Conservation (phyloP, 1,139 yeast species). For the Insectozyma bohioensis region DNA sequence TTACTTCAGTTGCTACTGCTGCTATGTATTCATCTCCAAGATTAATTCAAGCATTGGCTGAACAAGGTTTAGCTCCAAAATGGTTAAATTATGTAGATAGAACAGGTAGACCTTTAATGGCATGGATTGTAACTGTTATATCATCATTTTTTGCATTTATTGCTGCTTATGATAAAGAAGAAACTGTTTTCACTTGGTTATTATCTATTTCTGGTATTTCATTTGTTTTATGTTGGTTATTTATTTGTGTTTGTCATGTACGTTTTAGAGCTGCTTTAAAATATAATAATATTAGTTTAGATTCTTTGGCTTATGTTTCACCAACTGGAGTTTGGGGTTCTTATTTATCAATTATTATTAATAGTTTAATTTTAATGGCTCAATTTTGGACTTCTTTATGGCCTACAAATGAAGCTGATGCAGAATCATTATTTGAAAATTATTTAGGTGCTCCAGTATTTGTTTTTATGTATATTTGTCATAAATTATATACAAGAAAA, state of each 20-base stretch:
- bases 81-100: conserved; percentile 32
- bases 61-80: conserved; percentile 32
- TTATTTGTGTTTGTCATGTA: conserved; percentile 32
- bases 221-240: conserved; percentile 27
- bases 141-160: conserved; percentile 23
- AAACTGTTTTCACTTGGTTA: conserved; percentile 25
- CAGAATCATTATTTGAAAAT: conserved; percentile 31
- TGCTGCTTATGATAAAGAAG: conserved; percentile 23
- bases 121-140: conserved; percentile 19
- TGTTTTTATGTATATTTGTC: conserved; percentile 29
- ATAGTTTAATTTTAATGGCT: conserved; percentile 23
- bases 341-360: conserved; percentile 21
- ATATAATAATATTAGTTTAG: conserved; percentile 26
- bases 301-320: conserved; percentile 29
- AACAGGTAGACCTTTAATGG: conserved; percentile 36
- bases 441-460: conserved; percentile 36
- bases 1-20: conserved; percentile 35
- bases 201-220: conserved; percentile 26
- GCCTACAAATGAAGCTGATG: conserved; percentile 34
- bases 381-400: conserved; percentile 44
- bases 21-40: conserved; percentile 37
- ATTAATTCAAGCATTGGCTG: conserved; percentile 35
- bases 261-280: conserved; percentile 33
- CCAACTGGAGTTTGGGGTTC: conserved; percentile 29
- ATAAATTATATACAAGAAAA: conserved; percentile 28